phyloP scores from a whole-genome alignment of 192 early-diverging fungal species.

The Coemansia biformis region DNA sequence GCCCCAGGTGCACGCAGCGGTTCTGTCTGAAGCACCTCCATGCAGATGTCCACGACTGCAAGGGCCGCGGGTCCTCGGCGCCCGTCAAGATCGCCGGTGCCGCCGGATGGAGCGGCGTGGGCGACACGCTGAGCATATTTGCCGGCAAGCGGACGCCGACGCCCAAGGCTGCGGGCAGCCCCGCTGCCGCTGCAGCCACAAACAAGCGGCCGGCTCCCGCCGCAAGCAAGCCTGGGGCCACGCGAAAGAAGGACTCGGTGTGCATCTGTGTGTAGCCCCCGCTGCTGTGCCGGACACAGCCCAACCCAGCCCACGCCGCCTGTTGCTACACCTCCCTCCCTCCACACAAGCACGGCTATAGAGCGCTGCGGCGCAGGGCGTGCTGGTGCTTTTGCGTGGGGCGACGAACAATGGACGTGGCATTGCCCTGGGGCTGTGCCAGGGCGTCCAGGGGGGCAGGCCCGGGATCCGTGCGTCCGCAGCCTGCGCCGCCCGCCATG shows the following conservation, averaged over 20 bases:
- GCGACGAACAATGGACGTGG: too few species aligned
- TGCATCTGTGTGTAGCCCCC: constrained; percentile 22
- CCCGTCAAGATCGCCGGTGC: too few species aligned
- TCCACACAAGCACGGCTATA: too few species aligned
- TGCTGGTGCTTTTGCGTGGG: too few species aligned
- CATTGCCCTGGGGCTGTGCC: too few species aligned
- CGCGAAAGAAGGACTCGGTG: constrained; percentile 24
- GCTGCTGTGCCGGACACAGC: not conserved
- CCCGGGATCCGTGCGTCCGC: too few species aligned
- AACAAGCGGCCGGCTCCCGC: constrained; percentile 1
- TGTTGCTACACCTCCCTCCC: too few species aligned
- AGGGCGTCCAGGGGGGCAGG: too few species aligned
- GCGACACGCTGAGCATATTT: constrained; percentile 11
- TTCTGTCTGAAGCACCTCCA: constrained; percentile 81
- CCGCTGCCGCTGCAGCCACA: not conserved
- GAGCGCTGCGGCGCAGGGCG: too few species aligned
- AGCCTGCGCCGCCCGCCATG: too few species aligned
- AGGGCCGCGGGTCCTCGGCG: constrained; percentile 5
- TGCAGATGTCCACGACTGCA: constrained; percentile 66
- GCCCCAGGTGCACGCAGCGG: constrained; percentile 56
- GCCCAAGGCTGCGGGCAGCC: not conserved
- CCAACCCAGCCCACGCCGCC: not conserved
- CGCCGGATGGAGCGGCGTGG: not conserved
- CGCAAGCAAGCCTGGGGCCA: not conserved
- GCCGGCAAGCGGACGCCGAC: constrained; percentile 8